phyloP scores from a whole-genome alignment of 2,329 filamentous ascomycete species.

The Xylaria sp. region DNA sequence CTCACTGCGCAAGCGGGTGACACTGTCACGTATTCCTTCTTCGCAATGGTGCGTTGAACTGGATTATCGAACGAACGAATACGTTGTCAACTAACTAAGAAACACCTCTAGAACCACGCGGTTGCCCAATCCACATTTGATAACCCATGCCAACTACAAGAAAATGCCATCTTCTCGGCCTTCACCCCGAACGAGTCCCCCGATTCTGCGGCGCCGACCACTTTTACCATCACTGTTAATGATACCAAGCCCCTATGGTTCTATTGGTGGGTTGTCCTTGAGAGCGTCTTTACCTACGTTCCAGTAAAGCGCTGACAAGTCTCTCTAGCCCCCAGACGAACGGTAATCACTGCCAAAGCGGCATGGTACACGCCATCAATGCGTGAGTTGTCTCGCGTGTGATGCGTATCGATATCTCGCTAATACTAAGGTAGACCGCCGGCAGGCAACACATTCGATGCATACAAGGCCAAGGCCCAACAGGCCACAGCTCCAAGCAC shows the following conservation, averaged over 20 bases:
- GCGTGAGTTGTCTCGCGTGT: constrained; percentile 31
- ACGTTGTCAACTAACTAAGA: background rate
- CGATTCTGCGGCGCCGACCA: constrained; percentile 38
- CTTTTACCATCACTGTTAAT: constrained; percentile 49
- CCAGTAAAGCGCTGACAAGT: constrained; percentile 7
- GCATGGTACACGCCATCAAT: constrained; percentile 45
- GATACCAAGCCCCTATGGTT: constrained; percentile 52
- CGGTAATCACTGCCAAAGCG: constrained; percentile 48
- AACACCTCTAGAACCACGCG: constrained; percentile 42
- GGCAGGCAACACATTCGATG: constrained; percentile 41
- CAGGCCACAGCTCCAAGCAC: constrained; percentile 32
- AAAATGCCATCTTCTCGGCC: constrained; percentile 46
- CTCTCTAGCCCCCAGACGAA: constrained; percentile 40
- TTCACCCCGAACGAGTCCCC: constrained; percentile 40
- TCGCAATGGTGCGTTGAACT: constrained; percentile 35
- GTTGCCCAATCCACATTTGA: constrained; percentile 45
- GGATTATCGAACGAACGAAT: background rate
- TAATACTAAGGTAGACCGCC: constrained; percentile 26
- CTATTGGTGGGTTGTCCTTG: constrained; percentile 41
- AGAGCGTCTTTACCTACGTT: background rate
- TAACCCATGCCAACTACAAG: constrained; percentile 43
- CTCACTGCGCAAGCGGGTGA: constrained; percentile 42
- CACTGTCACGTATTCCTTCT: constrained; percentile 46
- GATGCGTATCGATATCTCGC: background rate
- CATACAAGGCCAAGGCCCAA: constrained; percentile 36